Base-by-base conservation (phyloP, 345 rosid species). In the Reutealis trisperma region DNA sequence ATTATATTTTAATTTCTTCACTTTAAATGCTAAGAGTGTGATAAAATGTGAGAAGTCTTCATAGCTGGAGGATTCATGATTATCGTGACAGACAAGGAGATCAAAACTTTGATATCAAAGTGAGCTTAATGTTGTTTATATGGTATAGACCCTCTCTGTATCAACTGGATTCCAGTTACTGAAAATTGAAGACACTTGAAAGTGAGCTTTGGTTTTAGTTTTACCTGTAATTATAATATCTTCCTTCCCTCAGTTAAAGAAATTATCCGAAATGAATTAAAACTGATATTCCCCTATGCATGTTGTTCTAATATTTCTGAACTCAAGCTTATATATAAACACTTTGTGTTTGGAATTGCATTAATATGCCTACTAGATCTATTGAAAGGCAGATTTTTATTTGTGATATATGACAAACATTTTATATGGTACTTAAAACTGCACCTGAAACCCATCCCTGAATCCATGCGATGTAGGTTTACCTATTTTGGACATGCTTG, bases 111-210 rank as follows among this genome's bases (percentile, higher is more conserved):
- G 51, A 15, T 47, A 10, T 47, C 14, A 9, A 9, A 9, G 51
- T 47, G 68, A 37, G 68, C 68, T 64, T 37, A 18, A 41, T 64
- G 22, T n/a, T 64, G 22, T 64, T 64, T 37, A 47, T 47, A 47
- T 47, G 51, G 51, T 47, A 42, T 42, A 47, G 11, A 47, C 51
- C 51, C 51, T 47, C 51, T 47, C 51, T 47, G 10, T 64, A 5
- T 41, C 47, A 37, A 64, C 49, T 64, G n/a, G 16, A 44, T 64
- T 64, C 45, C 14, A 14, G 67, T 13, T 63, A 37, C 6, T 27
- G 67, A 34, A 37, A 19, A 32, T 19, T 16, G 7, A 15, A n/a
- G 22, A 22, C 27, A 7, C 60, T 55, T 16, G 19, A 63, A 30
- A 34, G n/a, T 8, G n/a, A 64, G 68, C 24, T 34, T 44, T 44